Percentiles rank a stretch among this genome's conserved stretches.
Evolutionary conservation across 75 land plant genomes (phyloP).

Genomic region (Pseudotsuga menziesii): DNA sequence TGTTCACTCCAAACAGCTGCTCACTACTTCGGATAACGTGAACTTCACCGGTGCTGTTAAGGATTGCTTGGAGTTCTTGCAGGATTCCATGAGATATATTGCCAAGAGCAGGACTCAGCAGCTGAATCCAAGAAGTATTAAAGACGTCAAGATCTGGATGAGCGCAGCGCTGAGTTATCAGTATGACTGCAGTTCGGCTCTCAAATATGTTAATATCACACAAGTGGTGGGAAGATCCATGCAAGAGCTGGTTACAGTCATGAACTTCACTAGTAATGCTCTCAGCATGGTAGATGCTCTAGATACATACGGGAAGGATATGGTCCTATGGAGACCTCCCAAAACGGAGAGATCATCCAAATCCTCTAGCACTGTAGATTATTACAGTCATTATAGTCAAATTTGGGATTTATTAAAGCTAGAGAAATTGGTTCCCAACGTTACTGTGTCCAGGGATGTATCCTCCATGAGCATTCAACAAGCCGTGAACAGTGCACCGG

Average conservation of each 20-base stretch:
- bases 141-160: conserved; percentile 36
- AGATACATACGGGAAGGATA: conserved; percentile 19
- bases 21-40: background rate
- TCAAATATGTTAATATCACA: conserved; percentile 14
- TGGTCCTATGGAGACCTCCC: conserved; percentile 27
- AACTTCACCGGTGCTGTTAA: conserved; percentile 27
- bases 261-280: conserved; percentile 28
- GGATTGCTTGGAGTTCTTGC: conserved; percentile 29
- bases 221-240: background rate
- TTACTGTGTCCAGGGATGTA: conserved; percentile 33
- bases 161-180: conserved; percentile 26
- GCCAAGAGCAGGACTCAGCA: background rate
- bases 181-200: conserved; percentile 27
- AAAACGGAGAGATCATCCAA: background rate
- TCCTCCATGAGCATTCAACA: conserved; percentile 21
- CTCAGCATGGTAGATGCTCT: conserved; percentile 34
- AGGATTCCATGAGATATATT: conserved; percentile 17
- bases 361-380: background rate
- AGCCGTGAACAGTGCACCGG: conserved; percentile 46
- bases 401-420: conserved; percentile 14
- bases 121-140: conserved; percentile 3
- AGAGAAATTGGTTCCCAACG: conserved; percentile 17
- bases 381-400: background rate
- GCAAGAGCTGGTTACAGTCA: background rate
- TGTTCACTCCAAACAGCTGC: background rate